These are phyloP conservation scores for Acanthamoeba healyi DNA, from an alignment of 208 protist genomes.

Conservation along the genomic window DNA sequence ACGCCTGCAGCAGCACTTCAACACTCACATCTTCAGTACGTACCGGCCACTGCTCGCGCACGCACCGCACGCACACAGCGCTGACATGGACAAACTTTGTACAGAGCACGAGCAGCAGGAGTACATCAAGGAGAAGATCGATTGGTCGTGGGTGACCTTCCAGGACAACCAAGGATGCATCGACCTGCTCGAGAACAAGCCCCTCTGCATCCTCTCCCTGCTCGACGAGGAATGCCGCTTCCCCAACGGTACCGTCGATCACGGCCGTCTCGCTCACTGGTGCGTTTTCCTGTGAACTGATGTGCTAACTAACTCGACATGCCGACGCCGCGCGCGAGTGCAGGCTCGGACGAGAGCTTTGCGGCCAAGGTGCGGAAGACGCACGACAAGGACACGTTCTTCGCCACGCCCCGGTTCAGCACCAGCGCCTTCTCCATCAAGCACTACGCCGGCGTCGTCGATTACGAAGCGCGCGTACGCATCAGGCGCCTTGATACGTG, in stretches of 20 bases:
- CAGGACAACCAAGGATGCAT: conserved; percentile 86
- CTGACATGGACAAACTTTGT: conserved; percentile 79
- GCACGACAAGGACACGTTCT: background rate
- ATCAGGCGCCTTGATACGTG: too few relatives aligned
- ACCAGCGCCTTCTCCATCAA: conserved; percentile 92
- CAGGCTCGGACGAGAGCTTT: conserved; percentile 9
- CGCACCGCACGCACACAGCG: background rate
- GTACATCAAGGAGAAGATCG: conserved; percentile 88
- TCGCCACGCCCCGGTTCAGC: conserved; percentile 47
- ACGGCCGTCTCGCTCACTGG: background rate
- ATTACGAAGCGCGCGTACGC: background rate
- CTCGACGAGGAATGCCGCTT: conserved; percentile 93
- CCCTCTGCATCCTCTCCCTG: conserved; percentile 90
- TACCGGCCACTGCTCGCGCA: too few relatives aligned
- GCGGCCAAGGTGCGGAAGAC: conserved; percentile 22
- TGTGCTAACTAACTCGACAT: too few relatives aligned
- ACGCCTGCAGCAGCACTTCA: conserved; percentile 96
- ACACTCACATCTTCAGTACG: conserved; percentile 91
- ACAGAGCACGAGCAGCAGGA: conserved; percentile 79
- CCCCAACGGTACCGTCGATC: conserved; percentile 81
- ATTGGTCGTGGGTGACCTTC: conserved; percentile 88
- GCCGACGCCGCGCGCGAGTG: too few relatives aligned
- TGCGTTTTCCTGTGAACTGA: background rate
- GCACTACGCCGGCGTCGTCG: conserved; percentile 95
- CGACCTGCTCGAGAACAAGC: conserved; percentile 81